Evolutionary conservation across 2,329 filamentous ascomycete species (phyloP).

Genomic region (Ophiosphaerella herpotricha): DNA sequence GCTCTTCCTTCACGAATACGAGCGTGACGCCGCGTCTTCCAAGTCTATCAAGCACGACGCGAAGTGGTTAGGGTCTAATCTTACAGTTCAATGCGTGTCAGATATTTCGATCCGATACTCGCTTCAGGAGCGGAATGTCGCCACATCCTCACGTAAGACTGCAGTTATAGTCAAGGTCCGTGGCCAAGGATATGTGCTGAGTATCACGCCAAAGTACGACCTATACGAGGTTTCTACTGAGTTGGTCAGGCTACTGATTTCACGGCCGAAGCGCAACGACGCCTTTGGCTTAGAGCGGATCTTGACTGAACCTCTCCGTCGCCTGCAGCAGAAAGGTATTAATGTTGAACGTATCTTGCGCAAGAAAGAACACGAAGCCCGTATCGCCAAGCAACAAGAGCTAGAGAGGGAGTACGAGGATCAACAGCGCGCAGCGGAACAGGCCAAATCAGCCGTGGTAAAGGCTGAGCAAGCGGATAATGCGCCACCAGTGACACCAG

Average conservation of each 20-base stretch:
- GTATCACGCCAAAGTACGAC: slow-evolving; percentile 76
- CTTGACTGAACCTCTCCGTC: slow-evolving; percentile 79
- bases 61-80: slow-evolving; percentile 87
- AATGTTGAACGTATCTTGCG: slow-evolving; percentile 94
- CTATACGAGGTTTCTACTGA: slow-evolving; percentile 92
- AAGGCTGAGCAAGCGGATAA: slow-evolving; percentile 18
- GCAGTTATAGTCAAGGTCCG: slow-evolving; percentile 76
- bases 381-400: slow-evolving; percentile 83
- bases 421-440: slow-evolving; percentile 49
- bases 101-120: slow-evolving; percentile 77
- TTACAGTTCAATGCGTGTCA: slow-evolving; percentile 77
- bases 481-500: slow-evolving; percentile 30
- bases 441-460: slow-evolving; percentile 29
- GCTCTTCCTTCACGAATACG: slow-evolving; percentile 86
- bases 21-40: slow-evolving; percentile 59
- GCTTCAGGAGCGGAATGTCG: slow-evolving; percentile 71
- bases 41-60: slow-evolving; percentile 78
- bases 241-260: slow-evolving; percentile 78
- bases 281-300: slow-evolving; percentile 91
- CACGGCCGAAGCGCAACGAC: slow-evolving; percentile 82
- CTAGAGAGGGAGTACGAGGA: slow-evolving; percentile 69
- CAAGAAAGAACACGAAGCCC: slow-evolving; percentile 83
- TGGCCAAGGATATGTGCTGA: slow-evolving; percentile 69
- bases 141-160: slow-evolving; percentile 55
- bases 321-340: slow-evolving; percentile 85